Evolutionary conservation across 306 rosid species (phyloP).

Genomic region (Prunus kanzakura): DNA sequence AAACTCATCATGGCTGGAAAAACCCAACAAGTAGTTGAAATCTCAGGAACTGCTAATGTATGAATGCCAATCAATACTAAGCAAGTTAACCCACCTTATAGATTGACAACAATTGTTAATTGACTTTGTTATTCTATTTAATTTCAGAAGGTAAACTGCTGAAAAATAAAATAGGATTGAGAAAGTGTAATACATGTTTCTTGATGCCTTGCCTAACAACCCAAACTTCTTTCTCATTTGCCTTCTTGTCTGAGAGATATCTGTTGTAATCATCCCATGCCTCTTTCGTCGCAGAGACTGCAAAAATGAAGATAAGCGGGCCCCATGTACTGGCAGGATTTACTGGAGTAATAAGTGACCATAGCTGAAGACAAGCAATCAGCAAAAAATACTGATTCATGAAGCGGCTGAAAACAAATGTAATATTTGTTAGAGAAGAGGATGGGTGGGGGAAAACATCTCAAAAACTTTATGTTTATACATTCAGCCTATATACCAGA

Average conservation of each 20-base stretch:
- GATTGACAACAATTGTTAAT: neutral
- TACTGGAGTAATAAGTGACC: constrained; percentile 98
- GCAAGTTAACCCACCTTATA: neutral
- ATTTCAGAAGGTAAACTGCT: constrained; percentile 1
- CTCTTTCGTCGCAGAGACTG: constrained; percentile 97
- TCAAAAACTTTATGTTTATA: neutral
- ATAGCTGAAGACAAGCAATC: constrained; percentile 97
- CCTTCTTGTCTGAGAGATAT: constrained; percentile 94
- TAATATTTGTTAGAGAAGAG: constrained; percentile 20
- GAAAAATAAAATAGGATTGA: constrained; percentile 13
- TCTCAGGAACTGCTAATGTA: neutral
- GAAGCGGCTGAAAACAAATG: constrained; percentile 80
- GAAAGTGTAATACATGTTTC: constrained; percentile 55
- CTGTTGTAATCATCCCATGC: constrained; percentile 98
- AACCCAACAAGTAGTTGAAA: neutral
- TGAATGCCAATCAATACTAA: neutral
- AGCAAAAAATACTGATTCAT: constrained; percentile 98
- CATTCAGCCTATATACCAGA: neutral
- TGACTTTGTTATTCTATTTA: neutral
- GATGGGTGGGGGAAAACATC: neutral
- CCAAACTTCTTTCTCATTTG: constrained; percentile 96
- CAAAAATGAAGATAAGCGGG: constrained; percentile 95
- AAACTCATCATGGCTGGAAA: neutral
- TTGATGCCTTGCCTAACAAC: constrained; percentile 75
- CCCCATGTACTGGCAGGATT: constrained; percentile 99